Conservation (phyloP, 352 stramenopile species). For the Pelagophyceae sp. region DNA sequence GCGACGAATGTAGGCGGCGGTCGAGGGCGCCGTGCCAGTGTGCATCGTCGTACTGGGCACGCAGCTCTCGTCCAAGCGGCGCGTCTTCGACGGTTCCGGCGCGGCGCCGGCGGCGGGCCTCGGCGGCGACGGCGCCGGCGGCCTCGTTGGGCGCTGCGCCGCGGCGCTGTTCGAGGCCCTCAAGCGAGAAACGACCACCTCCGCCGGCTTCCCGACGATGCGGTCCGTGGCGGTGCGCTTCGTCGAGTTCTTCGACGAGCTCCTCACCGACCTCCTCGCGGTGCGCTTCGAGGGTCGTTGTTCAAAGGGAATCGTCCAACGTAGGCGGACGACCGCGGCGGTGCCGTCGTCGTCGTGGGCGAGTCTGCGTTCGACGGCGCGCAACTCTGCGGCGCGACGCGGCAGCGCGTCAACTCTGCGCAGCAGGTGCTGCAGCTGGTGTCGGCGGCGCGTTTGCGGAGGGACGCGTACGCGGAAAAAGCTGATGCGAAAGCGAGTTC, state of each 20-base stretch:
- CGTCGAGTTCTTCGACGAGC: constrained; percentile 36
- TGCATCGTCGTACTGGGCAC: not conserved
- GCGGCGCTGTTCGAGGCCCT: not conserved
- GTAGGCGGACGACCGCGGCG: not conserved
- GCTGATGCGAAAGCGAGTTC: constrained; percentile 18
- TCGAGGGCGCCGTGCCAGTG: not conserved
- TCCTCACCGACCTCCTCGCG: constrained; percentile 32
- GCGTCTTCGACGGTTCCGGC: not conserved
- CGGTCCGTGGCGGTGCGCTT: constrained; percentile 27
- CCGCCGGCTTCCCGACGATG: constrained; percentile 26
- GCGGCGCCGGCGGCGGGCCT: not conserved
- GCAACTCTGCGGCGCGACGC: constrained; percentile 24
- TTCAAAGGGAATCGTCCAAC: too few species aligned
- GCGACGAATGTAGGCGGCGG: too few species aligned
- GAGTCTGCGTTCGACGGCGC: constrained; percentile 24
- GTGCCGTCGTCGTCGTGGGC: constrained; percentile 6
- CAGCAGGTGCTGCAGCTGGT: constrained; percentile 21
- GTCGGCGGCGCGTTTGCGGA: constrained; percentile 3
- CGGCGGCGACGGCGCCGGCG: not conserved
- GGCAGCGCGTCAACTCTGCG: constrained; percentile 18
- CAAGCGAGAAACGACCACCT: not conserved
- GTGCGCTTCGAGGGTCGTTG: constrained; percentile 24
- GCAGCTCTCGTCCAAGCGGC: not conserved
- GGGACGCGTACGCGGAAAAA: not conserved
- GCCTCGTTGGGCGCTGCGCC: not conserved